Base-by-base conservation (phyloP, 2,329 filamentous ascomycete species). In the Claviceps monticola region DNA sequence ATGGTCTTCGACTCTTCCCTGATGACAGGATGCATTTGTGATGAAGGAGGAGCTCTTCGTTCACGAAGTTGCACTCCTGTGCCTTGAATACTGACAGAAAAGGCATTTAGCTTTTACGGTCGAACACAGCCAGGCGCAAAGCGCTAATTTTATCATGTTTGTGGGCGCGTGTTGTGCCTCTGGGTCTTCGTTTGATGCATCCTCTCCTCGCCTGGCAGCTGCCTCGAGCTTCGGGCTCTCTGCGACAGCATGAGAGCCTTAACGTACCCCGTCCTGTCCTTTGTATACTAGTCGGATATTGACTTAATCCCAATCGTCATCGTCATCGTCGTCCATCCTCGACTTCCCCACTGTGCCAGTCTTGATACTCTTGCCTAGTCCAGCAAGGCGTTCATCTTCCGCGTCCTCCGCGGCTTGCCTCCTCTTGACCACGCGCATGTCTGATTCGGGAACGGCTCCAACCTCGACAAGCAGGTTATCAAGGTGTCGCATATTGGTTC, bases 391-490 rank as follows among this genome's bases (percentile, higher is more conserved):
- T 58, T 80, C 76, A 59, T 83, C 77, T 58, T 79, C 75, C 47
- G 73, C 78, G 43, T 83, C 80, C 55, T 82, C 76, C 1, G 79
- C 77, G 14, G 74, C 74, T 56, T 76, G 72, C 60, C 75, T 74
- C 57, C 78, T 73, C 69, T 82, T 81, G 34, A 78, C 72, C 38
- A 96, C 74, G 51, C 93, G 82, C 68, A 87, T 78, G 64, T 98
- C 93, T 53, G 82, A 84, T 48, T 83, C 75, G 50, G 82, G 79
- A 16, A 97, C 73, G 1, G 89, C 91, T 3, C 89, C 89, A 39
- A 94, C 74, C 47, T 89, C 84, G 2, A 96, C 78, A 39, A 98
- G 71, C 42, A 97, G 65, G 58, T 83, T 79, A 64, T 97, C 89
- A 54, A 97, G 71, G 63, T 94, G 83, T 68, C 78, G 70, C 72